Percentiles rank a stretch among this genome's conserved stretches.
phyloP scores from a whole-genome alignment of 176 grass and related monocot genomes.

The Eragrostis curvula region DNA sequence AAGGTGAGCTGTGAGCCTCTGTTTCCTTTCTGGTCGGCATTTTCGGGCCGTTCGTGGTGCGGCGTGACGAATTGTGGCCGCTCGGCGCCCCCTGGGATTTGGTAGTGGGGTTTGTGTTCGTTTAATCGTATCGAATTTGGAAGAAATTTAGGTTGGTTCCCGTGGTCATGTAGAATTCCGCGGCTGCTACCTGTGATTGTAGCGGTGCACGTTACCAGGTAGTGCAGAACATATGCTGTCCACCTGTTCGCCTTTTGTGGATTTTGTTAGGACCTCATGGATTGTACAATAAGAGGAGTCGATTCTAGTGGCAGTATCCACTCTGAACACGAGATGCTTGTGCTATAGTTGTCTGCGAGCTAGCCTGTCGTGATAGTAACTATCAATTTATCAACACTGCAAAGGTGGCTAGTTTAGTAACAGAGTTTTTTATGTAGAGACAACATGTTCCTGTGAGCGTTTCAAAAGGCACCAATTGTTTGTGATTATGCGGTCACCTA shows the following conservation, averaged over 20 bases:
- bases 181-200: background rate
- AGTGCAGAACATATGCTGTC: background rate
- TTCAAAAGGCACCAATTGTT: background rate
- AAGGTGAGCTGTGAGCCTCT: slow-evolving; percentile 50
- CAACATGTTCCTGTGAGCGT: background rate
- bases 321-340: background rate
- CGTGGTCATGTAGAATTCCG: background rate
- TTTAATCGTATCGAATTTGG: background rate
- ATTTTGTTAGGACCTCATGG: background rate
- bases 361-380: background rate
- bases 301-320: background rate
- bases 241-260: background rate
- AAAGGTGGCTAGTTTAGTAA: background rate
- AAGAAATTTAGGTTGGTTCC: background rate
- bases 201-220: background rate
- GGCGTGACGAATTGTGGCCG: background rate
- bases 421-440: background rate
- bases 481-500: background rate
- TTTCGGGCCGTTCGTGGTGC: background rate
- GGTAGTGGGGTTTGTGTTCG: background rate
- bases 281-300: background rate
- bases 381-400: background rate
- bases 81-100: background rate
- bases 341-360: background rate
- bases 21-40: background rate